Evolutionary conservation across 2,329 filamentous ascomycete genomes (phyloP), one percentile per base, ranked within the genome.

Genomic region (Sphaceloma murrayae): DNA sequence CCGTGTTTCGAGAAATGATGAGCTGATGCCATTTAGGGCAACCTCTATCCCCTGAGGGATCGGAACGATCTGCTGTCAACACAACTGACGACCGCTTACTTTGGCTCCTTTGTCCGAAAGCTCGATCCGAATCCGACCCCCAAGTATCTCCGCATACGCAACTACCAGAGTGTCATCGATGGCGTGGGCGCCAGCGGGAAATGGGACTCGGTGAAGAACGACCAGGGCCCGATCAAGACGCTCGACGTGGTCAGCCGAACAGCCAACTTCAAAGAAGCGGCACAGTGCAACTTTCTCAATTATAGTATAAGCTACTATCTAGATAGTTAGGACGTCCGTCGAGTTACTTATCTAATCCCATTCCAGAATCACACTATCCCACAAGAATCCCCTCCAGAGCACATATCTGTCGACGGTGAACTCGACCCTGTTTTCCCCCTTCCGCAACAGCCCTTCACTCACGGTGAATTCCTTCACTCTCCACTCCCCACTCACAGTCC

Each of bases 71-170:
- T 69, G 7, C 66, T 63, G 45, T 64, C 62, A 0, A 58, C 62
- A 8, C 69, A 73, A 49, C 52, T 73, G 11, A 63, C 63, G 4
- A 62, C 61, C 0, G 63, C 61, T 0, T 72, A 73, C 48, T 77
- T 74, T 52, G 65, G 65, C 1, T 58, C 66, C 1, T 78, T 78
- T 51, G 66, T 69, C 1, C 62, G 68, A 48, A 65, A 58, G 0
- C 67, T 67, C 6, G 58, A 75, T 43, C 74, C 74, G 2, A 77
- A 76, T 51, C 67, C 69, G 0, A 63, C 67, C 10, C 18, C 49
- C 4, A 59, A 53, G 5, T 75, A 68, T 47, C 53, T 77, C 19
- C 47, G 53, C 31, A 67, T 65, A 0, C 64, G 73, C 33, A 67
- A 68, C 0, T 73, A 74, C 48, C 54, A 55, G 3, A 65, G 60